Evolutionary conservation across 306 rosid species (phyloP).

Genomic region (Erythrophleum fordii): DNA sequence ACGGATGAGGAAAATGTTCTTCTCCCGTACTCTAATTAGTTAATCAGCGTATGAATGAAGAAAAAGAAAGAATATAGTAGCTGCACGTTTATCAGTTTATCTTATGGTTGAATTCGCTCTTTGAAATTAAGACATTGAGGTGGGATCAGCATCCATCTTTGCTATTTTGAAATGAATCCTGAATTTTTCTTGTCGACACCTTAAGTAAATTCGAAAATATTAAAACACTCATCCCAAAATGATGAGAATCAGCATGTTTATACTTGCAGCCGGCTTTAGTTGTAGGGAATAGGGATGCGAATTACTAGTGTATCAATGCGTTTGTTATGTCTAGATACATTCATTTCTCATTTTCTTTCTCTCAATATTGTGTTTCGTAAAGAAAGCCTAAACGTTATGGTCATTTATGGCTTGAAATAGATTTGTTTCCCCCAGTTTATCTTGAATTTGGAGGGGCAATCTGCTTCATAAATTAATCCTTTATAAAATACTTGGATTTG

Average conservation of each 20-base stretch:
- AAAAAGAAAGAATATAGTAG: neutral
- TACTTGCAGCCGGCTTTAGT: neutral
- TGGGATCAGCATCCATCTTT: neutral
- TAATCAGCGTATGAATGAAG: neutral
- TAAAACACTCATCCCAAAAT: neutral
- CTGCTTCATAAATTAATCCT: too few relatives aligned
- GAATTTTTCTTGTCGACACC: neutral
- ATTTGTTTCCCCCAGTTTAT: neutral
- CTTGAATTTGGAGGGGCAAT: too few relatives aligned
- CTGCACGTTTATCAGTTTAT: neutral
- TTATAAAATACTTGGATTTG: neutral
- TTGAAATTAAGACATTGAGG: neutral
- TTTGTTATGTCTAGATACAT: constrained; percentile 30
- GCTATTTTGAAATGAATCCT: neutral
- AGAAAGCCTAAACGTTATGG: neutral
- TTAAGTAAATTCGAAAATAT: neutral
- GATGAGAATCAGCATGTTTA: neutral
- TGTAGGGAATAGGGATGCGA: neutral
- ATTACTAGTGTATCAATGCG: neutral
- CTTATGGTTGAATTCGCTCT: neutral
- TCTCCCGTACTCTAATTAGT: neutral
- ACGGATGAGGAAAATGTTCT: neutral
- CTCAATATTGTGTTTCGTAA: constrained; percentile 15
- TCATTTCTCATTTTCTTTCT: constrained; percentile 6
- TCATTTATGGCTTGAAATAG: neutral